A percentile compares a stretch with the other conserved stretches of the same genome.
Evolutionary conservation across 2,329 filamentous ascomycete species (phyloP).

Genomic region (Venturia aucupariae): DNA sequence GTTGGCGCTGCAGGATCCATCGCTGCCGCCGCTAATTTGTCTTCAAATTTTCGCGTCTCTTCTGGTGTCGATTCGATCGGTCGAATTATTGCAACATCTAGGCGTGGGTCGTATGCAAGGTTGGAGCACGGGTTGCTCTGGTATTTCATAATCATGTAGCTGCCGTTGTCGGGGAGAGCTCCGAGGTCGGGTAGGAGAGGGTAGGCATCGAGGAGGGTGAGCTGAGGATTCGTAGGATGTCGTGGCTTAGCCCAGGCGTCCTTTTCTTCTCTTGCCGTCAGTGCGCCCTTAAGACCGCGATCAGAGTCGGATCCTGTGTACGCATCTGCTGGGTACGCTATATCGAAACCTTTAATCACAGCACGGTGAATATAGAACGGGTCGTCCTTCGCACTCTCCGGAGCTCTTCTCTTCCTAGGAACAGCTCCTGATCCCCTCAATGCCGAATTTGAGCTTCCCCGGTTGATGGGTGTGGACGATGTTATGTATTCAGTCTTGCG

Average conservation of each 20-base stretch:
- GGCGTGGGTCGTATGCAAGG: slow-evolving; percentile 46
- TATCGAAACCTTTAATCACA: slow-evolving; percentile 54
- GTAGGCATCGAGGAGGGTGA: slow-evolving; percentile 51
- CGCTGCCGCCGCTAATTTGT: slow-evolving; percentile 39
- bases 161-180: slow-evolving; percentile 48
- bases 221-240: slow-evolving; percentile 48
- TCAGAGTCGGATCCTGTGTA: slow-evolving; percentile 58
- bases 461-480: slow-evolving; percentile 26
- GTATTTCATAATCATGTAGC: slow-evolving; percentile 53
- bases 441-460: slow-evolving; percentile 15
- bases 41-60: slow-evolving; percentile 40
- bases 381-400: slow-evolving; percentile 42
- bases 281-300: slow-evolving; percentile 41
- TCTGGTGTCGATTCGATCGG: slow-evolving; percentile 37
- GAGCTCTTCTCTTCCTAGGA: slow-evolving; percentile 26
- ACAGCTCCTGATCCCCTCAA: slow-evolving; percentile 31
- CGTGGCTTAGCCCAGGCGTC: slow-evolving; percentile 52
- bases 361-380: slow-evolving; percentile 52
- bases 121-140: slow-evolving; percentile 46
- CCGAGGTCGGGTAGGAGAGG: slow-evolving; percentile 53
- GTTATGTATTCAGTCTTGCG: slow-evolving; percentile 95
- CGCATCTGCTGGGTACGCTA: slow-evolving; percentile 54
- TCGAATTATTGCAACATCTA: slow-evolving; percentile 50
- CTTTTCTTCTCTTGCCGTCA: slow-evolving; percentile 43
- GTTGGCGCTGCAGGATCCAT: slow-evolving; percentile 38